These are phyloP conservation scores for Salix viminalis DNA, from an alignment of 345 rosid species.

Conservation along the genomic window DNA sequence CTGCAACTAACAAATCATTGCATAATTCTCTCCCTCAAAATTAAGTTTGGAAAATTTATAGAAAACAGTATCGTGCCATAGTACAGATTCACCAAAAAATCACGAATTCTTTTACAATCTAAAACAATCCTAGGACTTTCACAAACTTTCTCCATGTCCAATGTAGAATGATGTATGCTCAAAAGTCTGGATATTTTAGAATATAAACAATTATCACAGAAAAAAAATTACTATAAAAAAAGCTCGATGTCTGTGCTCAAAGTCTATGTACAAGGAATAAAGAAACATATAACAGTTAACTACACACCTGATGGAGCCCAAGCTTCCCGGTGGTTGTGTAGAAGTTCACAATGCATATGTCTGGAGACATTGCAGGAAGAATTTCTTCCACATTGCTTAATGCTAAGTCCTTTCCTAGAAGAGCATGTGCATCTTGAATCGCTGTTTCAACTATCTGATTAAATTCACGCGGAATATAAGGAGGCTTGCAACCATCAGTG, in stretches of 20 bases:
- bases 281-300: background rate
- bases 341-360: constrained; percentile 19
- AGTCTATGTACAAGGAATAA: background rate
- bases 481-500: constrained; percentile 5
- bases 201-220: too few species aligned
- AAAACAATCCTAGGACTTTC: background rate
- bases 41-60: too few species aligned
- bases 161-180: background rate
- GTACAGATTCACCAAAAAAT: too few species aligned
- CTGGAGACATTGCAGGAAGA: constrained; percentile 15
- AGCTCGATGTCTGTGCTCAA: too few species aligned
- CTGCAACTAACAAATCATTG: too few species aligned
- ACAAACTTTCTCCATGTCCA: background rate
- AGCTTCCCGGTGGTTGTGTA: constrained; percentile 16
- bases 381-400: constrained; percentile 7
- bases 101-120: background rate
- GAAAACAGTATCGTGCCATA: too few species aligned
- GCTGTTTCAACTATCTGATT: constrained; percentile 5
- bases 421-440: constrained; percentile 18
- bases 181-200: too few species aligned
- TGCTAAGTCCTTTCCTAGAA: background rate
- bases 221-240: too few species aligned
- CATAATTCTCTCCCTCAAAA: too few species aligned
- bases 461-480: constrained; percentile 8
- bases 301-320: constrained; percentile 18